Conservation (phyloP, 768 basidiomycete genomes). For the Vararia minispora region DNA sequence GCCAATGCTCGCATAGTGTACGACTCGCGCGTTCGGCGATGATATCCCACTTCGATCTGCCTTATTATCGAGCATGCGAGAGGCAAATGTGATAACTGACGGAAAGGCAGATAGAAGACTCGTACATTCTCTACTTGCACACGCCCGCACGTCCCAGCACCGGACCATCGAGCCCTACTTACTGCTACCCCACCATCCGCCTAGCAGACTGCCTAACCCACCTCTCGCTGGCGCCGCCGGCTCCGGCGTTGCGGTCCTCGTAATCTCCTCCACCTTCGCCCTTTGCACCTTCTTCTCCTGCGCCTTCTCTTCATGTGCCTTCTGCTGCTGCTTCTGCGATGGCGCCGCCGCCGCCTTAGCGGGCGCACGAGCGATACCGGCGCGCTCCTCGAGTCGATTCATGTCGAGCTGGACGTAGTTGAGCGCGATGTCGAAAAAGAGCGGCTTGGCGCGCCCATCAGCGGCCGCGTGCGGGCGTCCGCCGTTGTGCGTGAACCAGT, state of each 20-base stretch:
- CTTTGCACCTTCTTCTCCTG: constrained; percentile 39
- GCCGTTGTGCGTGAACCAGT: constrained; percentile 74
- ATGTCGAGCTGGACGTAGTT: constrained; percentile 87
- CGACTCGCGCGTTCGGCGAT: no score
- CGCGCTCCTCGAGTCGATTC: constrained; percentile 59
- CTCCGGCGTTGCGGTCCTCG: constrained; percentile 38
- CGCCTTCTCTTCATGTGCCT: constrained; percentile 16
- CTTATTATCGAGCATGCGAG: no score
- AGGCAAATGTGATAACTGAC: no score
- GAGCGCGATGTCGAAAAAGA: constrained; percentile 91
- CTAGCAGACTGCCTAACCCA: constrained; percentile 56
- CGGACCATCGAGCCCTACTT: no score
- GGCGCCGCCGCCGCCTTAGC: constrained; percentile 15
- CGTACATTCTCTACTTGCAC: no score
- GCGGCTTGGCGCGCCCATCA: constrained; percentile 61
- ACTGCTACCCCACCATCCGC: constrained; percentile 71
- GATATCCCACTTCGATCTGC: no score
- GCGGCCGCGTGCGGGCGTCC: constrained; percentile 34
- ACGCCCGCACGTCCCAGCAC: no score
- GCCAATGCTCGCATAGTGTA: no score
- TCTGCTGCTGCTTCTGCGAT: constrained; percentile 9
- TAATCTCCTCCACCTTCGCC: constrained; percentile 46
- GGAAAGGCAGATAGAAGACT: no score
- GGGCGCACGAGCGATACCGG: constrained; percentile 41
- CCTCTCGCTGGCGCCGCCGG: constrained; percentile 30